A percentile compares a stretch with the other conserved stretches of the same genome.
Evolutionary conservation across 164 flowering plant genomes (phyloP).

Genomic region (Saururus chinensis): DNA sequence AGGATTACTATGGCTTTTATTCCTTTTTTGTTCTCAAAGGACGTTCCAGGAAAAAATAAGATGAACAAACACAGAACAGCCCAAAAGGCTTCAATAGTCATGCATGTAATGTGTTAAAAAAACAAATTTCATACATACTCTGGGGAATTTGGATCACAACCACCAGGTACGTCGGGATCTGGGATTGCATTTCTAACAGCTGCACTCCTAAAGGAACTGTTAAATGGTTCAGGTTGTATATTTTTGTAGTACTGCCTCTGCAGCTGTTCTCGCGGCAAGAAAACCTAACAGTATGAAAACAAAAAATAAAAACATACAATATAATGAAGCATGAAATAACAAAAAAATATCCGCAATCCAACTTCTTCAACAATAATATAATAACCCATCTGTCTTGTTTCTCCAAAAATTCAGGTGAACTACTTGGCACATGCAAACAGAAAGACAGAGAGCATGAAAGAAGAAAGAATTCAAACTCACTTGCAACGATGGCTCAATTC

Average conservation of each 20-base stretch:
- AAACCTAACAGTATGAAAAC: constrained; percentile 26
- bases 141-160: constrained; percentile 57
- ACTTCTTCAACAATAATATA: no score
- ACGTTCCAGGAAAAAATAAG: neutral
- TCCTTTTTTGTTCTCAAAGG: neutral
- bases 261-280: constrained; percentile 52
- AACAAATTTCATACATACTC: constrained; percentile 45
- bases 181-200: constrained; percentile 51
- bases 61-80: neutral
- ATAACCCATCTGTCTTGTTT: neutral
- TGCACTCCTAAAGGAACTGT: constrained; percentile 31
- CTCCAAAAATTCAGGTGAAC: neutral
- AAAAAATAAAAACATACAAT: neutral
- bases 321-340: neutral
- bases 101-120: neutral
- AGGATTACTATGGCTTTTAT: neutral
- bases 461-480: constrained; percentile 40
- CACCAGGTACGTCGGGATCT: constrained; percentile 79
- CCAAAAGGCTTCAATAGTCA: neutral
- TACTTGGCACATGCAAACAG: neutral
- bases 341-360: neutral
- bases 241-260: constrained; percentile 52
- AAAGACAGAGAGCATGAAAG: neutral
- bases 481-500: constrained; percentile 59
- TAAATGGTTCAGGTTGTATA: constrained; percentile 33